Percentiles rank a stretch among this genome's conserved stretches.
Evolutionary conservation across 148 eudicot genomes (phyloP).

Genomic region (Nyssa sinensis): DNA sequence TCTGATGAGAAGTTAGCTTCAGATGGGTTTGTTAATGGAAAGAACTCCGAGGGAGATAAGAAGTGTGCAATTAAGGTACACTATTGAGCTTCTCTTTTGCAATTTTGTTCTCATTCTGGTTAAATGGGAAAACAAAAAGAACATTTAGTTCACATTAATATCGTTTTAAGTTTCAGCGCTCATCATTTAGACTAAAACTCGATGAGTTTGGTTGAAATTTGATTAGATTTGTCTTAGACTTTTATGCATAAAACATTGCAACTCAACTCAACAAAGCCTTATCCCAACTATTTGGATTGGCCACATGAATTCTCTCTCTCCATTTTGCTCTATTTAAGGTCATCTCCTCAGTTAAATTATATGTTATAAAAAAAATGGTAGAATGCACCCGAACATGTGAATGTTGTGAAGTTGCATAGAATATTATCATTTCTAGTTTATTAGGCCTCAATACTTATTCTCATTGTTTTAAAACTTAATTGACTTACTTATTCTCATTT

Average conservation of each 20-base stretch:
- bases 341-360: too few relatives aligned
- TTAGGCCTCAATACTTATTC: neutral
- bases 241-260: too few relatives aligned
- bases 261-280: too few relatives aligned
- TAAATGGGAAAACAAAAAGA: too few relatives aligned
- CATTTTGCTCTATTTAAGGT: too few relatives aligned
- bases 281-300: too few relatives aligned
- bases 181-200: too few relatives aligned
- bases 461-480: too few relatives aligned
- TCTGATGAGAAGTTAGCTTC: constrained; percentile 18
- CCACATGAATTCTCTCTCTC: too few relatives aligned
- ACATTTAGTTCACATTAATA: neutral
- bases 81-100: neutral
- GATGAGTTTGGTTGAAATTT: neutral
- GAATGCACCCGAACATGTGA: neutral
- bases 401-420: neutral
- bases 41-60: constrained; percentile 7
- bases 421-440: neutral
- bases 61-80: constrained; percentile 25
- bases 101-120: neutral
- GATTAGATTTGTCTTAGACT: neutral
- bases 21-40: constrained; percentile 11
- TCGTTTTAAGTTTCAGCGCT: too few relatives aligned
- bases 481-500: too few relatives aligned
- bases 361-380: neutral